These are phyloP conservation scores for Emmonsia crescens DNA, from an alignment of 2,329 filamentous ascomycete species.

Conservation along the genomic window DNA sequence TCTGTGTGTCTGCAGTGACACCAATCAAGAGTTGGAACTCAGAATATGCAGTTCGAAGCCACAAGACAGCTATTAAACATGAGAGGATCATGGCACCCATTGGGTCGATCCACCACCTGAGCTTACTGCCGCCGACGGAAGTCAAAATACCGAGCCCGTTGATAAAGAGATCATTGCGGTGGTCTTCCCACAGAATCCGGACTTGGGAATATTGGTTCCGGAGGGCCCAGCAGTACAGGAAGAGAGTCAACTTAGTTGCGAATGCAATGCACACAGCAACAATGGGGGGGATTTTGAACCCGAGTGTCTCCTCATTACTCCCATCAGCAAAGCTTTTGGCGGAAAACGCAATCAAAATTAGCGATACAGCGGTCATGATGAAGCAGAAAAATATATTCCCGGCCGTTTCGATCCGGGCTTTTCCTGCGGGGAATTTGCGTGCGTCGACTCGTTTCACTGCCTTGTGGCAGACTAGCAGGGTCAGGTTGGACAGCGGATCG, in stretches of 20 bases:
- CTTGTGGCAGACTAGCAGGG: constrained; percentile 74
- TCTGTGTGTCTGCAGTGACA: constrained; percentile 72
- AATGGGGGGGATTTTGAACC: constrained; percentile 71
- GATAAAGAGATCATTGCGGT: constrained; percentile 94
- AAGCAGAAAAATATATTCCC: constrained; percentile 96
- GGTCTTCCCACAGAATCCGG: constrained; percentile 89
- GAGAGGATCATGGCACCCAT: constrained; percentile 80
- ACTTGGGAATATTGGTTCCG: constrained; percentile 87
- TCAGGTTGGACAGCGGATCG: constrained; percentile 81
- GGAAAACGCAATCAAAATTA: constrained; percentile 87
- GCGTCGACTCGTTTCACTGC: constrained; percentile 81
- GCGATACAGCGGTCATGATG: constrained; percentile 83
- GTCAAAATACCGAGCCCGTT: constrained; percentile 89
- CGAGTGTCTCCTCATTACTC: constrained; percentile 42
- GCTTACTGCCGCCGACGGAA: constrained; percentile 78
- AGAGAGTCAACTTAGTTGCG: constrained; percentile 67
- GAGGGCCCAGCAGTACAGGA: constrained; percentile 85
- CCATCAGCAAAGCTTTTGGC: constrained; percentile 53
- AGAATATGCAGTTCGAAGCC: constrained; percentile 72
- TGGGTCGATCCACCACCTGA: constrained; percentile 91
- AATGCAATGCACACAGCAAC: constrained; percentile 80
- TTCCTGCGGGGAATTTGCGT: constrained; percentile 78
- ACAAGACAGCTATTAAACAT: constrained; percentile 63
- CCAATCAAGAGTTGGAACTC: constrained; percentile 91
- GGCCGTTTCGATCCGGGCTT: constrained; percentile 86